Base-by-base conservation (phyloP, 1,284 basidiomycete genomes). In the Athelia psychrophila region DNA sequence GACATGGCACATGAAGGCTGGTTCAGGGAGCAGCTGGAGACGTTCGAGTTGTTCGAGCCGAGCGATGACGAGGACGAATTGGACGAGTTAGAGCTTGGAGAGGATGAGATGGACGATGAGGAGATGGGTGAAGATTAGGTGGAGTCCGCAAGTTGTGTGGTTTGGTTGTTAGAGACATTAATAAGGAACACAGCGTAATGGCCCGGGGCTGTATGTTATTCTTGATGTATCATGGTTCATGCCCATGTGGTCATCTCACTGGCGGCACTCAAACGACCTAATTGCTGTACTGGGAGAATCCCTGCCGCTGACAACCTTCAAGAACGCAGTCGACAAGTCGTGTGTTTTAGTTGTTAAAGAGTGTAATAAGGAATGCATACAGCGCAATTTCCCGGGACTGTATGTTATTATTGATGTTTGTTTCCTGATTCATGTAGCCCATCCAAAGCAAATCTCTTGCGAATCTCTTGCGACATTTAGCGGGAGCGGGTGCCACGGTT, bases 1-100 rank as follows among this genome's bases (percentile, higher is more conserved):
- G 54, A 60, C 0, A 40, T 56, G 1, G 61, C 61, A 13, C 75
- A 81, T 5, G 65, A 71, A 48, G 56, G 58, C 23, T 84, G 80
- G 80, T 57, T 85, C 49, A 70, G 60, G 36, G 64, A 64, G 4
- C 67, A 81, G 54, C 40, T 83, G 50, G 71, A 77, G 51, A 65
- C 63, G 25, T 68, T 85, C 16, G 76, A 75, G 9, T 74, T 70
- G 52, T 83, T 78, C 51, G 75, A 76, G 54, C 71, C 74, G 16
- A 76, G 76, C 53, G 73, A 73, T 22, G 76, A 77, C 22, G 67
- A 71, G 16, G 68, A 63, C n/a, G 54, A 62, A 2, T 60, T 63
- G 10, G 51, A 56, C 5, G n/a, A n/a, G n/a, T n/a, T n/a, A n/a
- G 27, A 30, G 27, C 54, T 56, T 12, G 61, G 56, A 3, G 62